These are phyloP conservation scores for Hypericum androsaemum DNA, from an alignment of 345 rosid species.

Conservation along the genomic window DNA sequence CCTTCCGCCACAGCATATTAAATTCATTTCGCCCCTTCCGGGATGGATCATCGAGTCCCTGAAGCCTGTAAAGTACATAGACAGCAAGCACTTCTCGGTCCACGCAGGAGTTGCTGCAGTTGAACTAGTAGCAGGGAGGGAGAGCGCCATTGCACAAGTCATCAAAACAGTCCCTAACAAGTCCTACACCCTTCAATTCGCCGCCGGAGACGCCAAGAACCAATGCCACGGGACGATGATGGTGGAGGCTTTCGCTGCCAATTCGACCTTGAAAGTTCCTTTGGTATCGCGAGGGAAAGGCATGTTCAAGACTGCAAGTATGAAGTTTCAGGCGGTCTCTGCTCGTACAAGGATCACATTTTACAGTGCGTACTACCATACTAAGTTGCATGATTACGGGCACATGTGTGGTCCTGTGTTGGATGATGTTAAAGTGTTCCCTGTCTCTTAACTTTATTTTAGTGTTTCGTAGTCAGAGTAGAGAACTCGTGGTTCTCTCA, in stretches of 20 bases:
- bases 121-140: conserved; percentile 71
- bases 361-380: conserved; percentile 64
- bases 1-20: conserved; percentile 43
- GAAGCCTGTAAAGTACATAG: conserved; percentile 70
- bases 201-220: conserved; percentile 64
- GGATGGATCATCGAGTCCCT: conserved; percentile 91
- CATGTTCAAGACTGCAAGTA: conserved; percentile 30
- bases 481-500: too few relatives aligned
- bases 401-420: conserved; percentile 84
- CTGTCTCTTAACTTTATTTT: neutral
- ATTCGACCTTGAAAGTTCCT: conserved; percentile 25
- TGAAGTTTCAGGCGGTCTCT: conserved; percentile 38
- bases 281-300: conserved; percentile 48
- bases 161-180: conserved; percentile 41
- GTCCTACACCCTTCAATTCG: conserved; percentile 44
- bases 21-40: conserved; percentile 58
- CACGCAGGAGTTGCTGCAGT: conserved; percentile 51
- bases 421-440: conserved; percentile 46
- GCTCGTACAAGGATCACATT: conserved; percentile 60
- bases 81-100: conserved; percentile 53
- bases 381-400: conserved; percentile 58
- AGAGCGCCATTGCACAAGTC: conserved; percentile 74
- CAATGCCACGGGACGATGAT: conserved; percentile 76
- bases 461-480: too few relatives aligned
- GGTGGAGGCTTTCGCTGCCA: conserved; percentile 67